Evolutionary conservation across 805 yeast genomes (phyloP).

Genomic region (Nakazawaea sp.): DNA sequence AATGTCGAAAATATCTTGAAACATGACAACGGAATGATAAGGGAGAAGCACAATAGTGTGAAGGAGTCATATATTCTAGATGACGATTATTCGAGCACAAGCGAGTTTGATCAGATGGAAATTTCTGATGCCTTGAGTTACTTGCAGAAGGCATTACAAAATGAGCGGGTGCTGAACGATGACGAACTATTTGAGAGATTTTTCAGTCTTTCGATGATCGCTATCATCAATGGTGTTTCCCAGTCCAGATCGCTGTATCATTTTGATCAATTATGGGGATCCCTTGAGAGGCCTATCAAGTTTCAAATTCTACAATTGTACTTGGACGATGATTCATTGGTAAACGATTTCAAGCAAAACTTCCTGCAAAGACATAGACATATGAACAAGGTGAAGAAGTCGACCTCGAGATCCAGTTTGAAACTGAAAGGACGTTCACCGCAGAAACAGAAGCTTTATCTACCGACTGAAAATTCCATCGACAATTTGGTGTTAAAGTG

Average conservation of each 20-base stretch:
- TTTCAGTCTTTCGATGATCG: conserved; percentile 9
- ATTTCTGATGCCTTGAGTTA: conserved; percentile 8
- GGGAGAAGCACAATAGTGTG: too few relatives aligned
- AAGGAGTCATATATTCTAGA: not conserved
- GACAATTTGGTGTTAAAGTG: not conserved
- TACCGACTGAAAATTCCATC: not conserved
- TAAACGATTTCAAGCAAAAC: conserved; percentile 11
- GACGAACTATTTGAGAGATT: conserved; percentile 11
- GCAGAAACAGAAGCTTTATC: not conserved
- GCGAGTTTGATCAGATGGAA: not conserved
- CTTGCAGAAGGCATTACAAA: conserved; percentile 14
- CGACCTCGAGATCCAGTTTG: not conserved
- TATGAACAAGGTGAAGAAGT: not conserved
- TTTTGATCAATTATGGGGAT: conserved; percentile 8
- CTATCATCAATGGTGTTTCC: not conserved
- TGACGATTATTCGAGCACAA: not conserved
- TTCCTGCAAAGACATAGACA: not conserved
- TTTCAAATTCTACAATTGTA: conserved; percentile 14
- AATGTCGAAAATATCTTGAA: conserved; percentile 4
- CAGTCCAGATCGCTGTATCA: not conserved
- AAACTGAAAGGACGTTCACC: not conserved
- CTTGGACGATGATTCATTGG: conserved; percentile 15
- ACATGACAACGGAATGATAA: conserved; percentile 8
- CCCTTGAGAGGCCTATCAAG: conserved; percentile 14
- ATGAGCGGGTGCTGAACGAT: conserved; percentile 11